A percentile compares a stretch with the other conserved stretches of the same genome.
phyloP scores from a whole-genome alignment of 225 moss, liverwort and hornwort genomes.

The Neckera pumila region DNA sequence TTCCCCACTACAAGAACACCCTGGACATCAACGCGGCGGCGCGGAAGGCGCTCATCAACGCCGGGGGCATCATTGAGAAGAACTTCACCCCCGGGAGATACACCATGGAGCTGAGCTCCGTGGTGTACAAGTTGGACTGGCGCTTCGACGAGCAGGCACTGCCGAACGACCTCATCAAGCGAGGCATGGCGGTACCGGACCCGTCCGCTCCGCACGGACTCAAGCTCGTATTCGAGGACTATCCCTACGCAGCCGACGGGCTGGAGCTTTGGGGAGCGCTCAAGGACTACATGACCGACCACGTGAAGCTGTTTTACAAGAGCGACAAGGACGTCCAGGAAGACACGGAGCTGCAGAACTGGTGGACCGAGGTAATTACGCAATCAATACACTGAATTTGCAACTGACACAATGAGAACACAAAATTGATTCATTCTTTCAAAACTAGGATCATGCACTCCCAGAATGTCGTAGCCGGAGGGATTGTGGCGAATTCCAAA shows the following conservation, averaged over 20 bases:
- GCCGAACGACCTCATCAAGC: conserved; percentile 40
- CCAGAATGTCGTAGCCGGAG: neutral
- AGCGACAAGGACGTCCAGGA: conserved; percentile 22
- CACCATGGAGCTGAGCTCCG: conserved; percentile 36
- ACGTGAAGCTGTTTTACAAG: conserved; percentile 40
- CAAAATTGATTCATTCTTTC: neutral
- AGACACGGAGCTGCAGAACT: conserved; percentile 57
- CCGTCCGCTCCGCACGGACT: conserved; percentile 20
- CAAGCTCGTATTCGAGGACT: conserved; percentile 64
- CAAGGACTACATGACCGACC: conserved; percentile 27
- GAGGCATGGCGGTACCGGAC: conserved; percentile 66
- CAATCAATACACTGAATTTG: neutral
- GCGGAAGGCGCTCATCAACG: conserved; percentile 27
- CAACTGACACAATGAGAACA: neutral
- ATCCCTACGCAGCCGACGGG: conserved; percentile 68
- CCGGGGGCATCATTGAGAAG: conserved; percentile 19
- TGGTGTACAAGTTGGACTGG: conserved; percentile 41
- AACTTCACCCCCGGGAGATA: conserved; percentile 34
- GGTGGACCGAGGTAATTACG: conserved; percentile 45
- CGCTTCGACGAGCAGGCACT: conserved; percentile 45
- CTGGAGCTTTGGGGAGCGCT: conserved; percentile 58
- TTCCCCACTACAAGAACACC: conserved; percentile 37
- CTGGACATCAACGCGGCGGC: conserved; percentile 46
- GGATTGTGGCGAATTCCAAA: neutral
- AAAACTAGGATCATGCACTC: neutral